These are phyloP conservation scores for Syzygium aqueum DNA, from an alignment of 345 rosid genomes.

Conservation along the genomic window DNA sequence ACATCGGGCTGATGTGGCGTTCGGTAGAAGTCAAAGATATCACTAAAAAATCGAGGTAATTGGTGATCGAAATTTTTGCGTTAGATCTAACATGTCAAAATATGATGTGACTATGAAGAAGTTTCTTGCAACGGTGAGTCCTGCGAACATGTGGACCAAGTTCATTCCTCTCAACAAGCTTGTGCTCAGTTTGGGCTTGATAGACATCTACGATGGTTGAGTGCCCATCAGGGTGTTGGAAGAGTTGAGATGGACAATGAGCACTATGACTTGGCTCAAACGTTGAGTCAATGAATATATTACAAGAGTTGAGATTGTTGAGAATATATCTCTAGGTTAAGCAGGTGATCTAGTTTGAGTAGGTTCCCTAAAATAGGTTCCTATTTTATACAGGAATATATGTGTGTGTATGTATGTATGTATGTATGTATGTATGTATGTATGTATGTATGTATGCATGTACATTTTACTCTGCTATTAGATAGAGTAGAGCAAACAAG, in stretches of 20 bases:
- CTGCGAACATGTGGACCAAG: background rate
- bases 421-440: too few relatives aligned
- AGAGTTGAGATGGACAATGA: background rate
- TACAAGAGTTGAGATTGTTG: too few relatives aligned
- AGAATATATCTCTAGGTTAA: too few relatives aligned
- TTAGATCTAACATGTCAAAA: background rate
- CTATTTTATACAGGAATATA: too few relatives aligned
- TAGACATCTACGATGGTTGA: background rate
- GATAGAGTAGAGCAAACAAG: background rate
- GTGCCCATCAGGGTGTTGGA: background rate
- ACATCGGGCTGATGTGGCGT: background rate
- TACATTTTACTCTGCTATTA: background rate
- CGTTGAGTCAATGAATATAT: accelerated
- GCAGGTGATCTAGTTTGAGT: background rate
- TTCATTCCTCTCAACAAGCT: background rate
- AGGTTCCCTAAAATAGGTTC: too few relatives aligned
- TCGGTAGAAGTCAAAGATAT: background rate
- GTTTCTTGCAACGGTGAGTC: background rate
- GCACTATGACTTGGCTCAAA: background rate
- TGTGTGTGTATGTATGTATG: too few relatives aligned
- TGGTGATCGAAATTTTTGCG: background rate
- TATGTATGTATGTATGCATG: too few relatives aligned
- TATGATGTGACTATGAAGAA: background rate
- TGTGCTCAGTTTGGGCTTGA: background rate
- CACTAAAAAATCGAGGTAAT: too few relatives aligned